Conservation (phyloP, 2,329 filamentous ascomycete genomes). For the Dactylellina sp. region DNA sequence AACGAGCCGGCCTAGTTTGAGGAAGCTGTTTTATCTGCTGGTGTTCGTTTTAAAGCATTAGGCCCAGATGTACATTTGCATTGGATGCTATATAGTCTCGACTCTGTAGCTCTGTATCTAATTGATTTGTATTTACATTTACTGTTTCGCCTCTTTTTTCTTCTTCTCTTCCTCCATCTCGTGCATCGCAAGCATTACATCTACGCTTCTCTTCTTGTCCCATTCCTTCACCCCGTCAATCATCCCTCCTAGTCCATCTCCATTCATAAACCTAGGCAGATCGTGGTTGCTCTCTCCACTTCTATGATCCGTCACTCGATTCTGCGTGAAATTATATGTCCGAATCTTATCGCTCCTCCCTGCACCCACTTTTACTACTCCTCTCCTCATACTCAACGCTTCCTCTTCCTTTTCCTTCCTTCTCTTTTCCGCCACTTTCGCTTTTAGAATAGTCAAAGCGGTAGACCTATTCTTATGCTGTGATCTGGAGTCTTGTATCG, state of each 20-base stretch:
- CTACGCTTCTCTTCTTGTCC: conserved; percentile 80
- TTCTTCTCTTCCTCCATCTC: conserved; percentile 64
- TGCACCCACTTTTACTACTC: conserved; percentile 82
- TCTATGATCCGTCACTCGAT: conserved; percentile 88
- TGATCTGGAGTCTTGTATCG: conserved; percentile 91
- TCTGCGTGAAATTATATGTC: conserved; percentile 80
- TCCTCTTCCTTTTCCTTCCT: conserved; percentile 76
- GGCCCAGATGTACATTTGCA: too few species aligned
- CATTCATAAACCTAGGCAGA: conserved; percentile 81
- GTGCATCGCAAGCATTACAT: conserved; percentile 75
- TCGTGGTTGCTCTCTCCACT: conserved; percentile 83
- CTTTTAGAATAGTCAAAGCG: conserved; percentile 87
- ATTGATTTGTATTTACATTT: conserved; percentile 5
- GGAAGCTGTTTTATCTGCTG: neutral
- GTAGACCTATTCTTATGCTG: conserved; percentile 88
- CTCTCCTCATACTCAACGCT: conserved; percentile 77
- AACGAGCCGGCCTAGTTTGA: too few species aligned
- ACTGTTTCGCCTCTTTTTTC: conserved; percentile 5
- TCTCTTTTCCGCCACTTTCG: conserved; percentile 74
- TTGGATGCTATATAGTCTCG: too few species aligned
- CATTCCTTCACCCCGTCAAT: conserved; percentile 83
- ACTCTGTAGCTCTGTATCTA: too few species aligned
- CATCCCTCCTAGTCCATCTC: conserved; percentile 77
- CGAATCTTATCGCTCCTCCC: conserved; percentile 93
- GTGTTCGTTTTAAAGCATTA: too few species aligned